A percentile compares a stretch with the other conserved stretches of the same genome.
Conservation (phyloP, 441 rosid genomes). For the Macaranga tanarius region DNA sequence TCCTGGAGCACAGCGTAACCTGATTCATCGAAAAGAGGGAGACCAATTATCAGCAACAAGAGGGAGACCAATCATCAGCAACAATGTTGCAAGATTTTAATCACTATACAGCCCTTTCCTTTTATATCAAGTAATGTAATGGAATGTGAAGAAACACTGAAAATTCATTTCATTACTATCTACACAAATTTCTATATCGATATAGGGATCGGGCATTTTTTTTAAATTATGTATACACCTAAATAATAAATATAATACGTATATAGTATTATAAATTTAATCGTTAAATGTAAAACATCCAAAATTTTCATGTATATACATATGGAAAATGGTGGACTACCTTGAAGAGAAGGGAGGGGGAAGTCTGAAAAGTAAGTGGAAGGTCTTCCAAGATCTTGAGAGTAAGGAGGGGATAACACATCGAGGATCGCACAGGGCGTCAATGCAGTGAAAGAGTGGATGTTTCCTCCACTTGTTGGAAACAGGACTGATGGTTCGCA, state of each 20-base stretch:
- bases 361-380: slow-evolving; percentile 44
- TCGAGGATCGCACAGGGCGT: slow-evolving; percentile 53
- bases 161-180: not conserved
- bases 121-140: no score
- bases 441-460: slow-evolving; percentile 45
- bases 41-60: not conserved
- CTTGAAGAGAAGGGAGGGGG: slow-evolving; percentile 38
- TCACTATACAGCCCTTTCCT: no score
- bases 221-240: no score
- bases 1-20: slow-evolving; percentile 42
- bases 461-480: slow-evolving; percentile 51
- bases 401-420: slow-evolving; percentile 51
- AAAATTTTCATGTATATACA: no score
- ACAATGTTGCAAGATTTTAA: not conserved
- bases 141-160: not conserved
- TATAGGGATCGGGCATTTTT: no score
- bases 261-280: no score
- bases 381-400: slow-evolving; percentile 45
- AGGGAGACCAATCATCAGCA: not conserved
- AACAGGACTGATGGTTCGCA: slow-evolving; percentile 35
- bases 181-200: no score
- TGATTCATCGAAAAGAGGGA: not conserved
- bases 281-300: no score
- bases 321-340: slow-evolving; percentile 13
- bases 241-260: no score